Evolutionary conservation across 2,329 filamentous ascomycete species (phyloP).

Genomic region (Orbilia blumenaviensis): DNA sequence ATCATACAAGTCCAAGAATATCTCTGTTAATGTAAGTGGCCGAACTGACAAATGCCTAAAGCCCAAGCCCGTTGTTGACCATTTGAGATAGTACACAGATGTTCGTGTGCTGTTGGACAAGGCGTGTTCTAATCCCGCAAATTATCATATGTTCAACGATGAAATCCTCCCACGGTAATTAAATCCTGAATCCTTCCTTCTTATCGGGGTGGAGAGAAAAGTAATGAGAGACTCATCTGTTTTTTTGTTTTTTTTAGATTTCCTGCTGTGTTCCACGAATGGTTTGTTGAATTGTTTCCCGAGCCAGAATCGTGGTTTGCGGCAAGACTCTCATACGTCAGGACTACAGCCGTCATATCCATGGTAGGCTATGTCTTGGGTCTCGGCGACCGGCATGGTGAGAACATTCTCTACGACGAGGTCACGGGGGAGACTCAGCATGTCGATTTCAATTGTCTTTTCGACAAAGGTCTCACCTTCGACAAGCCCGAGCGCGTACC

Average conservation of each 20-base stretch:
- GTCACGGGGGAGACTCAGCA: conserved; percentile 93
- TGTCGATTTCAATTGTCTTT: conserved; percentile 99
- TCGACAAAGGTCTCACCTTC: conserved; percentile 96
- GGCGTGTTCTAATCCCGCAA: conserved; percentile 70
- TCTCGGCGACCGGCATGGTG: conserved; percentile 92
- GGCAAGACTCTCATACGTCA: conserved; percentile 85
- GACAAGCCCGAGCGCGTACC: conserved; percentile 93
- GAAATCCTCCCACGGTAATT: conserved; percentile 65
- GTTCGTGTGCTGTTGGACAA: conserved; percentile 68
- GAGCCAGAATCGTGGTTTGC: conserved; percentile 92
- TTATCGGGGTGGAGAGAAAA: too few species aligned
- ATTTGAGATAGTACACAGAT: conserved; percentile 52
- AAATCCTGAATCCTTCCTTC: neutral
- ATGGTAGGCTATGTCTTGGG: conserved; percentile 96
- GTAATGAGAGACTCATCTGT: conserved; percentile 59
- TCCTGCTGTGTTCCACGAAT: conserved; percentile 84
- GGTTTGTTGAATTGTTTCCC: conserved; percentile 95
- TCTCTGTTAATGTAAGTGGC: conserved; percentile 65
- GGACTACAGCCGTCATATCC: conserved; percentile 98
- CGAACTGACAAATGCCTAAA: neutral
- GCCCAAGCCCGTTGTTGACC: conserved; percentile 59
- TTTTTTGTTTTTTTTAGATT: conserved; percentile 77
- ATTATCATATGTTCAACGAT: conserved; percentile 76
- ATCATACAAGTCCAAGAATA: conserved; percentile 78
- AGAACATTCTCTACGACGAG: conserved; percentile 95